Evolutionary conservation across 108 stramenopile species (phyloP), one percentile per base, ranked within the genome.

Genomic region (Fragilariopsis cylindrus): DNA sequence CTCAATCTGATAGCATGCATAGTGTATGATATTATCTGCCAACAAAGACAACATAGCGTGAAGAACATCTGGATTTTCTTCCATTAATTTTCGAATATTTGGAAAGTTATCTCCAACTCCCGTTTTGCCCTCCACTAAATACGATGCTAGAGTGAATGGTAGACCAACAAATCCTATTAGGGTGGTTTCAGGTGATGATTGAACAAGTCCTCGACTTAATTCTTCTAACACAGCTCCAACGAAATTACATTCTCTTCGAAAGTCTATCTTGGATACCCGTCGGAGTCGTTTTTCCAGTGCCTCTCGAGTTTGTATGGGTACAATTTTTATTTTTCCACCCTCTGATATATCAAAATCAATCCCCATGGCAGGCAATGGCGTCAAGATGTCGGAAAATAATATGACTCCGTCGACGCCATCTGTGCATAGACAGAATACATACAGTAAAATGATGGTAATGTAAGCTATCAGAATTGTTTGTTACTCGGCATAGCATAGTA

Each of bases 361-460:
- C 41, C 96, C 97, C 89, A 98, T 87, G 13, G 89, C 95, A 16
- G 96, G 97, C 54, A 96, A 77, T 21, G 95, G 92, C 40, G 96
- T 96, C 60, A 98, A 83, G 65, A 98, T 98, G 63, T 98, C 97
- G 48, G 88, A 89, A 76, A 98, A 98, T 60, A 98, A 71, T 73
- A 98, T 96, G 47, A 95, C 91, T 39, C 96, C 97, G 68, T 98
- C 97, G 2, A 94, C 79, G 40, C 86, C 72, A 58, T 94, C 96
- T 46, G 88, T 79, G 16, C 12, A 45, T 44, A 40, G 18, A 82
- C 69, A 6, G 65, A 65, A 8, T 48, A 39, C 13, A 45, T 65
- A 43, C 5, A 13, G n/a, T 21, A 7, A 19, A 3, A 48, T 47
- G 67, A 50, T 18, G 21, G 58, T 60, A 16, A 18, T 21, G 21